Conservation (phyloP, 1,284 basidiomycete genomes). For the Cystobasidium pallidum region DNA sequence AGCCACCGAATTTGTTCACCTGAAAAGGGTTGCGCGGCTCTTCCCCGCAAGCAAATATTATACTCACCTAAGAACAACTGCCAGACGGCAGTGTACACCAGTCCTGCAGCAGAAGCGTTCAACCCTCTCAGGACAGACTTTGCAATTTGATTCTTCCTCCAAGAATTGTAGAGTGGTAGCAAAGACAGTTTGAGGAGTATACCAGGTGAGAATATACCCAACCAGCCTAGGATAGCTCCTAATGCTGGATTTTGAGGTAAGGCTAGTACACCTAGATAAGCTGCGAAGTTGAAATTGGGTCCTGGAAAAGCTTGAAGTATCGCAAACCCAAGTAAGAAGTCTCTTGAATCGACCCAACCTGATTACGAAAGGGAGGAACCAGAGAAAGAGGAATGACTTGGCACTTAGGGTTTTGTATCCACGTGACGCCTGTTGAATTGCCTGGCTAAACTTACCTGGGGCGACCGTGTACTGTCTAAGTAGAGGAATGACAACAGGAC, state of each 20-base stretch:
- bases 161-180: constrained; percentile 61
- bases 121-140: constrained; percentile 62
- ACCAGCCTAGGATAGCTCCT: constrained; percentile 62
- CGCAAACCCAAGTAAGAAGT: constrained; percentile 66
- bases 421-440: too few relatives aligned
- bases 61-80: constrained; percentile 58
- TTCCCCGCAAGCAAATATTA: too few relatives aligned
- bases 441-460: constrained; percentile 58
- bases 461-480: constrained; percentile 65
- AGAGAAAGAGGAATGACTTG: too few relatives aligned
- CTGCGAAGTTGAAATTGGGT: constrained; percentile 66
- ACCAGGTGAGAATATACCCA: constrained; percentile 64
- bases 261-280: constrained; percentile 63
- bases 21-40: too few relatives aligned
- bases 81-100: constrained; percentile 65
- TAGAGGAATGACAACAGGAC: constrained; percentile 66
- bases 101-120: constrained; percentile 64
- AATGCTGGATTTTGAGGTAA: constrained; percentile 56
- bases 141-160: constrained; percentile 59
- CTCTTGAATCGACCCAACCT: constrained; percentile 60
- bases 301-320: constrained; percentile 60
- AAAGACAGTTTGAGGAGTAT: constrained; percentile 63
- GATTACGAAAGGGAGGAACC: too few relatives aligned
- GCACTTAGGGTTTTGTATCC: too few relatives aligned
- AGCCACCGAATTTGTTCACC: background rate